These are phyloP conservation scores for Cryphonectria japonica DNA, from an alignment of 2,329 filamentous ascomycete genomes.

Conservation along the genomic window DNA sequence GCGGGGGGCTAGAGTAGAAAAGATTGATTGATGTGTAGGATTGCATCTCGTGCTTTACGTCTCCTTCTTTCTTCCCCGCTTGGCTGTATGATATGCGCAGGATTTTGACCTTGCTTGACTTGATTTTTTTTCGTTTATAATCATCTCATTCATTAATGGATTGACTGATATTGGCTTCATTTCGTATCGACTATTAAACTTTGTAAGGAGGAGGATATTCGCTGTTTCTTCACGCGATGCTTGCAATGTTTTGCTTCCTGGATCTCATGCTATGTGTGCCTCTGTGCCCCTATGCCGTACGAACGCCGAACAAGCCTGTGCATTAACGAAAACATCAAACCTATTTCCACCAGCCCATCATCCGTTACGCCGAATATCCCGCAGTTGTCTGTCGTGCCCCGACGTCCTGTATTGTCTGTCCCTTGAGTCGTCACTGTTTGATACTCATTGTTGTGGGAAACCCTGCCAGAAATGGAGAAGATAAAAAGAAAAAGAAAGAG, in stretches of 20 bases:
- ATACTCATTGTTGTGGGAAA: background rate
- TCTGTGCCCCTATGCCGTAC: background rate
- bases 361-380: conserved; percentile 1
- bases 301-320: conserved; percentile 1
- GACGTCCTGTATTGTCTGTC: background rate
- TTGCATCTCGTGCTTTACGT: background rate
- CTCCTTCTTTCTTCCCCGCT: background rate
- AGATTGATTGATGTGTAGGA: background rate
- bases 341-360: background rate
- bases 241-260: background rate
- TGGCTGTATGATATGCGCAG: background rate
- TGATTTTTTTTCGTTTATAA: background rate
- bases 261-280: background rate
- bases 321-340: background rate
- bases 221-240: background rate
- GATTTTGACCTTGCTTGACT: background rate
- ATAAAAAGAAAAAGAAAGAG: background rate
- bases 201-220: background rate
- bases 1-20: background rate
- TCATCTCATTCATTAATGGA: background rate
- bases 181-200: background rate
- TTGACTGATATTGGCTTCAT: background rate
- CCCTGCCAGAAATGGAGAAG: background rate
- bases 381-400: background rate
- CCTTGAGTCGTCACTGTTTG: background rate